These are phyloP conservation scores for Fusarium graminum DNA, from an alignment of 2,329 filamentous ascomycete genomes.

Conservation along the genomic window DNA sequence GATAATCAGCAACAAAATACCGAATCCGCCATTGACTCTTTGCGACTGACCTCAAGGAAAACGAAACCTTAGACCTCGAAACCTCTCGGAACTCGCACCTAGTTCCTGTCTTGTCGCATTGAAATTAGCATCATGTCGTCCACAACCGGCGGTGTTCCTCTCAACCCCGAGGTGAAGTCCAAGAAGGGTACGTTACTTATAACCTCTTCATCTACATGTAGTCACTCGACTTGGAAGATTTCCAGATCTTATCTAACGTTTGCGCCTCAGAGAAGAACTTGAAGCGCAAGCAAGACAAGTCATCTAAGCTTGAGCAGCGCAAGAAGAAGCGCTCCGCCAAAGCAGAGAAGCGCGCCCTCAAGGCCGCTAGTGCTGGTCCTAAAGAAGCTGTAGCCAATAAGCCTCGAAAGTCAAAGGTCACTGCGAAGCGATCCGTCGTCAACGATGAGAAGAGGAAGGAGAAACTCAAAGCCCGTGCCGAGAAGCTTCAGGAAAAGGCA, in stretches of 20 bases:
- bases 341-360: constrained; percentile 56
- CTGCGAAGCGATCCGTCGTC: constrained; percentile 41
- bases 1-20: constrained; percentile 12
- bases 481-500: constrained; percentile 51
- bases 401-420: constrained; percentile 46
- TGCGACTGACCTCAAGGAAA: not conserved
- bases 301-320: constrained; percentile 45
- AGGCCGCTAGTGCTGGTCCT: constrained; percentile 48
- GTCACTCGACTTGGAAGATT: not conserved
- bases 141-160: constrained; percentile 20
- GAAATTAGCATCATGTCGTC: constrained; percentile 22
- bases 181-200: constrained; percentile 33
- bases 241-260: constrained; percentile 1
- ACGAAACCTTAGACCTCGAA: too few species aligned
- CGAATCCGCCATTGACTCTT: not conserved
- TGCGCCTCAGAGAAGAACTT: constrained; percentile 28
- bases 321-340: constrained; percentile 55
- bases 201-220: not conserved
- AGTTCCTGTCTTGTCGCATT: constrained; percentile 7
- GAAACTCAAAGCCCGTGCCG: constrained; percentile 55
- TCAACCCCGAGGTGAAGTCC: constrained; percentile 39
- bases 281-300: constrained; percentile 35
- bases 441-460: constrained; percentile 57
- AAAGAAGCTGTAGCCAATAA: constrained; percentile 52
- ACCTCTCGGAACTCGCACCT: not conserved